A percentile compares a stretch with the other conserved stretches of the same genome.
Evolutionary conservation across 352 stramenopile species (phyloP).

Genomic region (Globisporangium iwayamae): DNA sequence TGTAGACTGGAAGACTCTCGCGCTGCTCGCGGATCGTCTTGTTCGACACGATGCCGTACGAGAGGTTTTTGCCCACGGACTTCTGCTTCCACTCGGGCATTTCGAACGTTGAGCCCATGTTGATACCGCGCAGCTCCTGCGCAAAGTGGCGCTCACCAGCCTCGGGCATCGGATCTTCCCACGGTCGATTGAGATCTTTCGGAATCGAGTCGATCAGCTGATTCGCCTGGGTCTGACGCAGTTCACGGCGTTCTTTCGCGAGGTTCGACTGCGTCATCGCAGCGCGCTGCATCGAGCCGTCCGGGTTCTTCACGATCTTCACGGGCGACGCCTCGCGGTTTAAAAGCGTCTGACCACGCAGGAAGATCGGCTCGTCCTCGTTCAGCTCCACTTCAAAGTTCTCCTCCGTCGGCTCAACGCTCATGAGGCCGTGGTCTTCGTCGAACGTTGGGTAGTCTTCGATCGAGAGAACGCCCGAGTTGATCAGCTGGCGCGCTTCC

Average conservation of each 20-base stretch:
- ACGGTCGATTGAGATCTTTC: slow-evolving; percentile 98
- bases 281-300: slow-evolving; percentile 96
- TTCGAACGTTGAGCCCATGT: slow-evolving; percentile 88
- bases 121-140: slow-evolving; percentile 92
- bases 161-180: slow-evolving; percentile 98
- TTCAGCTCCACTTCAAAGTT: slow-evolving; percentile 95
- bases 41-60: slow-evolving; percentile 95
- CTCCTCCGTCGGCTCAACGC: slow-evolving; percentile 80
- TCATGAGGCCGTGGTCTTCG: slow-evolving; percentile 88
- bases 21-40: slow-evolving; percentile 96
- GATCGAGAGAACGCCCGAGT: slow-evolving; percentile 96
- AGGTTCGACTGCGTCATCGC: slow-evolving; percentile 96
- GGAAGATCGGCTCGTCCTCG: slow-evolving; percentile 96
- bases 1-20: slow-evolving; percentile 95
- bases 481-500: slow-evolving; percentile 97
- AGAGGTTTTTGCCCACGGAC: slow-evolving; percentile 94
- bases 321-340: slow-evolving; percentile 93
- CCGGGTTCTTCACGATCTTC: slow-evolving; percentile 99
- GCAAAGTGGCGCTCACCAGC: slow-evolving; percentile 97
- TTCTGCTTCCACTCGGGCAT: slow-evolving; percentile 98
- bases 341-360: slow-evolving; percentile 92
- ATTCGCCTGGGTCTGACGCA: slow-evolving; percentile 96
- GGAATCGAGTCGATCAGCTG: slow-evolving; percentile 96
- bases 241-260: slow-evolving; percentile 96
- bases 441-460: slow-evolving; percentile 98